These are phyloP conservation scores for Boletus albobrunnescens DNA, from an alignment of 1,284 basidiomycete genomes.

Conservation along the genomic window DNA sequence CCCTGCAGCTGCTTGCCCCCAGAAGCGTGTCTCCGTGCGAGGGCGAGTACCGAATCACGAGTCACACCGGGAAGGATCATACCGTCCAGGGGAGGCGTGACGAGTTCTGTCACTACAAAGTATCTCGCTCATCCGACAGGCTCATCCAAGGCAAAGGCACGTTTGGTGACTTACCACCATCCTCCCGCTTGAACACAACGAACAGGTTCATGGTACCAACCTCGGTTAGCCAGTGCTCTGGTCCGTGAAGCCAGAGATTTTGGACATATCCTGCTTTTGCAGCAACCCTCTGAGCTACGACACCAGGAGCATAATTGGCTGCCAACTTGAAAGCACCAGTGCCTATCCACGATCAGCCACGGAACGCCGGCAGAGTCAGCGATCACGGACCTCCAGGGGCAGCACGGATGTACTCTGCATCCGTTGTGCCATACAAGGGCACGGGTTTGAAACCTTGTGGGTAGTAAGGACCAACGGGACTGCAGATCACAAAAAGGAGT, in stretches of 20 bases:
- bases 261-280: constrained; percentile 85
- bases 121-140: not conserved
- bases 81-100: constrained; percentile 90
- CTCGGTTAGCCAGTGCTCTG: constrained; percentile 84
- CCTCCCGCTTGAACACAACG: constrained; percentile 72
- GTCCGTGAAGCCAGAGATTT: constrained; percentile 92
- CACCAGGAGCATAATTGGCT: constrained; percentile 88
- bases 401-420: constrained; percentile 76
- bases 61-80: constrained; percentile 97
- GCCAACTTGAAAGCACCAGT: constrained; percentile 92
- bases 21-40: constrained; percentile 74
- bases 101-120: constrained; percentile 64
- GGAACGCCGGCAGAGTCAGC: not conserved
- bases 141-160: not conserved
- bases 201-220: constrained; percentile 98
- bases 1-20: constrained; percentile 55
- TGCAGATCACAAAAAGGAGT: constrained; percentile 91
- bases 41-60: constrained; percentile 83
- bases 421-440: constrained; percentile 83
- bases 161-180: constrained; percentile 56
- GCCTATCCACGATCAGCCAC: constrained; percentile 38
- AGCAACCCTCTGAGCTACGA: constrained; percentile 85
- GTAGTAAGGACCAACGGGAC: constrained; percentile 94
- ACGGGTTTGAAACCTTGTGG: constrained; percentile 95
- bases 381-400: constrained; percentile 76